These are phyloP conservation scores for Paraphaeosphaeria minitans DNA, from an alignment of 2,329 filamentous ascomycete genomes.

Conservation along the genomic window DNA sequence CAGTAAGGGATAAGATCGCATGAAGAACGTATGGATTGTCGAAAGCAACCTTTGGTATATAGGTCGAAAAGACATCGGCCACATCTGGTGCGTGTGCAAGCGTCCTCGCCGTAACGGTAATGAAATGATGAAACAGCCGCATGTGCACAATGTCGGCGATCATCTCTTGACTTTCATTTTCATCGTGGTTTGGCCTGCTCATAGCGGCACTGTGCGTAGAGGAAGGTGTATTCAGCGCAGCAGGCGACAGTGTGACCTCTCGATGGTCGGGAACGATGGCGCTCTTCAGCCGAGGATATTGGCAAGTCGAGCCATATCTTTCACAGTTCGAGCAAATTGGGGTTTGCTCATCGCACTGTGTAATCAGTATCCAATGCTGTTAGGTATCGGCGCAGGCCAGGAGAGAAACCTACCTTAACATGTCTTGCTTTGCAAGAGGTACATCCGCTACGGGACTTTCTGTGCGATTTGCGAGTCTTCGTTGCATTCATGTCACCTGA, in stretches of 20 bases:
- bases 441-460: conserved; percentile 25
- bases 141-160: conserved; percentile 20
- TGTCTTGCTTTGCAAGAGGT: conserved; percentile 23
- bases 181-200: neutral
- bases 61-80: conserved; percentile 20
- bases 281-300: conserved; percentile 21
- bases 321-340: conserved; percentile 27
- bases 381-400: neutral
- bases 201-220: conserved; percentile 10
- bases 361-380: neutral
- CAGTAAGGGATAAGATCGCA: conserved; percentile 48
- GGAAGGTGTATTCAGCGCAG: conserved; percentile 15
- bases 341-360: conserved; percentile 30
- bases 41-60: conserved; percentile 41
- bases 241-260: conserved; percentile 11
- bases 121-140: conserved; percentile 32
- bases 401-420: conserved; percentile 18
- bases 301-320: conserved; percentile 27
- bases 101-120: conserved; percentile 25
- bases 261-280: neutral
- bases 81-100: conserved; percentile 14
- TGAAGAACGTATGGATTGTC: conserved; percentile 50
- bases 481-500: conserved; percentile 11
- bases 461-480: conserved; percentile 22
- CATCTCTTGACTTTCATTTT: conserved; percentile 1